Evolutionary conservation across 345 rosid genomes (phyloP).

Genomic region (Pseudoturritis turrita): DNA sequence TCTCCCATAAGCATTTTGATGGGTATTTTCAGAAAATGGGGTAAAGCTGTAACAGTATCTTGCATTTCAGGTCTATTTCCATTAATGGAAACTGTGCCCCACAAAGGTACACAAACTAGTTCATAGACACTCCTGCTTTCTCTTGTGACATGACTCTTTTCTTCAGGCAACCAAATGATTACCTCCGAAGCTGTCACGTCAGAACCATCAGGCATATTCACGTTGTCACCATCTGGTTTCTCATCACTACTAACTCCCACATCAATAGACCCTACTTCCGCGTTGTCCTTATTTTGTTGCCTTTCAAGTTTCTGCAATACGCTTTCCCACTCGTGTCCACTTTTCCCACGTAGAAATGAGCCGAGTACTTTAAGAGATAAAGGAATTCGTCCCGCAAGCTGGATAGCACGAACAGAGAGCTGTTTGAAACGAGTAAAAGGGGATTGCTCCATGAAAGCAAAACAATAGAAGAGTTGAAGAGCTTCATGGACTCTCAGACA

Average conservation of each 20-base stretch:
- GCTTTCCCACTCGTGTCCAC: neutral
- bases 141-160: no score
- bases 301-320: neutral
- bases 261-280: neutral
- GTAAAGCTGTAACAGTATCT: no score
- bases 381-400: neutral
- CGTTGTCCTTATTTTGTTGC: neutral
- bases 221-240: no score
- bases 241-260: neutral
- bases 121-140: no score
- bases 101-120: no score
- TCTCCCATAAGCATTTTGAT: no score
- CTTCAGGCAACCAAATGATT: no score
- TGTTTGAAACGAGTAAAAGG: neutral
- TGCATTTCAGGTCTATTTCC: no score
- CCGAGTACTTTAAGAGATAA: neutral
- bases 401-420: neutral
- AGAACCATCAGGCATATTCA: no score
- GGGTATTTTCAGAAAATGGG: no score
- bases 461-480: neutral
- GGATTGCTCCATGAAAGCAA: neutral
- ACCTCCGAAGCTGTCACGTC: no score
- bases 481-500: neutral
- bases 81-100: no score
- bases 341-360: neutral